Percentiles rank a stretch among this genome's conserved stretches.
Evolutionary conservation across 2,329 filamentous ascomycete genomes (phyloP).

Genomic region (Alternaria sp.): DNA sequence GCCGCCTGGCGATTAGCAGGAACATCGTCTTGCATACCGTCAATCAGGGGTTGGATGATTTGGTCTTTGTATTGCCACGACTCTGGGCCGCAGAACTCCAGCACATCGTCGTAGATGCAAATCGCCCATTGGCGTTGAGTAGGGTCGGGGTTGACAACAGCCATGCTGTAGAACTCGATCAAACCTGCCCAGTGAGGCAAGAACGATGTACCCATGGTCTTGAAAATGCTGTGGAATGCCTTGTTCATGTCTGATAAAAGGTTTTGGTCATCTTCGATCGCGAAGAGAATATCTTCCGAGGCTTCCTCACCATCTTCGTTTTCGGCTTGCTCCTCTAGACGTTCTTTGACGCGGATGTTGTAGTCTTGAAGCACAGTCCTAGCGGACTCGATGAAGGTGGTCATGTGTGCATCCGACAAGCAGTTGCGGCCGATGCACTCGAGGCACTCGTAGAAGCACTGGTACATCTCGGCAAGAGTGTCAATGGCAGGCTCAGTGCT

Average conservation of each 20-base stretch:
- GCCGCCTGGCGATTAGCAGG: constrained; percentile 95
- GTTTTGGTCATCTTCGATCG: constrained; percentile 96
- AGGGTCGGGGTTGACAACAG: constrained; percentile 81
- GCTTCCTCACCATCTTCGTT: constrained; percentile 91
- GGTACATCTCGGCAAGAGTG: constrained; percentile 97
- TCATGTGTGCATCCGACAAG: constrained; percentile 80
- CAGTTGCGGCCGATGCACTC: constrained; percentile 91
- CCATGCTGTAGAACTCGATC: constrained; percentile 83
- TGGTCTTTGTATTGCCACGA: constrained; percentile 87
- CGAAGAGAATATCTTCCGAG: constrained; percentile 84
- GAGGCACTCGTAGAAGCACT: constrained; percentile 98
- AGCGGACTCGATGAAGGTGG: constrained; percentile 85
- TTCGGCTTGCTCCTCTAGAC: constrained; percentile 84
- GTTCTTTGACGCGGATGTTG: constrained; percentile 82
- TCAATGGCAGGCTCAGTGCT: constrained; percentile 95
- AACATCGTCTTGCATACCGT: constrained; percentile 84
- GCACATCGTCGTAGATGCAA: constrained; percentile 97
- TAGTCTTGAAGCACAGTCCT: constrained; percentile 91
- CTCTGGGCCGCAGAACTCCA: constrained; percentile 93
- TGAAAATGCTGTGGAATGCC: constrained; percentile 98
- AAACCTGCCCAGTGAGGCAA: constrained; percentile 88
- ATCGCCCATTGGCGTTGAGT: constrained; percentile 99
- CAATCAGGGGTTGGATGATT: constrained; percentile 86
- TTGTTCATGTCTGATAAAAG: constrained; percentile 99
- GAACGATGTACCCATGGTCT: constrained; percentile 88